Evolutionary conservation across 306 rosid genomes (phyloP).

Genomic region (Astragalus glycyphyllos): DNA sequence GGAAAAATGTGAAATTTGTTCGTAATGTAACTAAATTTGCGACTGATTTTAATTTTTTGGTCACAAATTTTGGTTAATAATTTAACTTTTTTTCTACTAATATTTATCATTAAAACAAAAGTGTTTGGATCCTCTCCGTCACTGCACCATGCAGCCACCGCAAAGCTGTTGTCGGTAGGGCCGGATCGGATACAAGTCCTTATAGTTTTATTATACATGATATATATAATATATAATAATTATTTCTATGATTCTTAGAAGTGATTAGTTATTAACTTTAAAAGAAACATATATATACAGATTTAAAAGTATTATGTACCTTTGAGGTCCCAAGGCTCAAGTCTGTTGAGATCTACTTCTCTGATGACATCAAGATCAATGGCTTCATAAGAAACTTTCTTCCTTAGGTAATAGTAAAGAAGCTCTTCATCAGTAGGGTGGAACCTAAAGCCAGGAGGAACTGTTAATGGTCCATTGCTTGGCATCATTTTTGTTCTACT

Average conservation of each 20-base stretch:
- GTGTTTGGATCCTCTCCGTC: no score
- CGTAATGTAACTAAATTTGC: no score
- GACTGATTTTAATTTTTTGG: no score
- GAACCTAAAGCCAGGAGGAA: constrained; percentile 95
- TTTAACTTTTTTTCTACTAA: no score
- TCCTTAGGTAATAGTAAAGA: constrained; percentile 91
- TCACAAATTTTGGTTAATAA: no score
- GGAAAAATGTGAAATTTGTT: no score
- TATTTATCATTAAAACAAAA: no score
- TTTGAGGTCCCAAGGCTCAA: constrained; percentile 99
- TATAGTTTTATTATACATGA: no score
- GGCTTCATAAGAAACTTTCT: constrained; percentile 94
- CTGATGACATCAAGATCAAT: constrained; percentile 93
- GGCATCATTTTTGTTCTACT: constrained; percentile 54
- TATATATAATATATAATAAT: no score
- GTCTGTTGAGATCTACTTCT: constrained; percentile 93
- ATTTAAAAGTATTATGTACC: constrained; percentile 48
- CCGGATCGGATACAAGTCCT: no score
- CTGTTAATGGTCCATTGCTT: constrained; percentile 78
- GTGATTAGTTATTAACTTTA: not conserved
- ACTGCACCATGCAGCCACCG: no score
- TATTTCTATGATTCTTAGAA: not conserved
- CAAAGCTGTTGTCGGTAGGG: no score
- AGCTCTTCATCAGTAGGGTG: constrained; percentile 99
- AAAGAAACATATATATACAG: not conserved